Evolutionary conservation across 2,329 filamentous ascomycete species (phyloP), one percentile per base, ranked within the genome.

Genomic region (Periglandula ipomoeae): DNA sequence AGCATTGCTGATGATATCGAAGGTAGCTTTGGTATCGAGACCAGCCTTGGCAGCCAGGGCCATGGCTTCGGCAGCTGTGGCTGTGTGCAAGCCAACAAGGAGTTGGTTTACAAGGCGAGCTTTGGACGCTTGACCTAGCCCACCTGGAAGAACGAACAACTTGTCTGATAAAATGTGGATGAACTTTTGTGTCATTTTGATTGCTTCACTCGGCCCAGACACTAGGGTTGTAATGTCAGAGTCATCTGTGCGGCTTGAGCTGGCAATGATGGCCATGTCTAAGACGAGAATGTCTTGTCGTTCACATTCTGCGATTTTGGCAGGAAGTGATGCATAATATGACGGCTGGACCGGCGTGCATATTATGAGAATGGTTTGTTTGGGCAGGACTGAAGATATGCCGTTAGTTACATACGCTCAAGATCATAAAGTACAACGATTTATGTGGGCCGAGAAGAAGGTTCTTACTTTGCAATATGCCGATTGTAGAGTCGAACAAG

Each of bases 161-260:
- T 82, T 82, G 32, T 69, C 70, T 1, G 78, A 74, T 70, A 85
- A 76, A 51, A 71, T 70, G 37, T 75, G 67, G 1, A 84, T 67
- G 4, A 84, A 61, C 34, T 68, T 70, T n/a, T 71, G 69, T 0
- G 75, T 34, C 70, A 70, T 40, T 20, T 72, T 64, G 2, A 84
- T 62, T 3, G 74, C 74, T 3, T 69, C 68, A 0, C 70, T 65
- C 0, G 72, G 65, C 0, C 74, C 81, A 1, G 76, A 74, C 0
- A 79, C 77, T 68, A 85, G 81, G 52, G 85, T 82, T 11, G 49
- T 49, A 23, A 52, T 32, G 3, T 44, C 47, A 17, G 51, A 41
- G n/a, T 27, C 37, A 15, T 46, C 44, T 1, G n/a, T 17, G 37
- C 17, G 37, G 19, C 10, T 2, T 39, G 37, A 39, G 24, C 47